Conservation (phyloP, 305 asterid species). For the Salvia sclarea region DNA sequence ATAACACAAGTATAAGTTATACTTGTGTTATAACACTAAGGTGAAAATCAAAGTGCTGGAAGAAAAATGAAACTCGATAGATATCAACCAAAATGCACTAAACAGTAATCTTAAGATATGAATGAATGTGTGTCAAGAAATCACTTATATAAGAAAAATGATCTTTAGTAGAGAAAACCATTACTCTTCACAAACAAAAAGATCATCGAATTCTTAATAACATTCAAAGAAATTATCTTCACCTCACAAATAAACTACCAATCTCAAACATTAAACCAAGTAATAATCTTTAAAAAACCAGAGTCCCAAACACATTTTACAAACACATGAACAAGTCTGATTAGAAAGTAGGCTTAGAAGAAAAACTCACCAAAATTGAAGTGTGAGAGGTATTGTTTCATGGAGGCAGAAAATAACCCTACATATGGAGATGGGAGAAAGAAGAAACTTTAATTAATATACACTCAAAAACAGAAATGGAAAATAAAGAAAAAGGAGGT, state of each 20-base stretch:
- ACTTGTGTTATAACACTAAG: neutral
- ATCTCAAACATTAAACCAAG: neutral
- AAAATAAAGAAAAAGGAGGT: constrained; percentile 29
- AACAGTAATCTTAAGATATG: constrained; percentile 1
- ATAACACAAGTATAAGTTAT: neutral
- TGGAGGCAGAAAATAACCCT: constrained; percentile 34
- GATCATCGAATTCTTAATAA: neutral
- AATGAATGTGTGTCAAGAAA: neutral
- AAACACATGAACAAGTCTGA: too few species aligned
- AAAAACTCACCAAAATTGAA: constrained; percentile 27
- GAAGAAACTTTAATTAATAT: neutral
- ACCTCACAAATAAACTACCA: constrained; percentile 7
- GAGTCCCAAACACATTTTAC: too few species aligned
- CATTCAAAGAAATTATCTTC: constrained; percentile 4
- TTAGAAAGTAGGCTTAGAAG: constrained; percentile 5
- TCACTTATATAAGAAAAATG: neutral
- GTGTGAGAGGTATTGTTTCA: constrained; percentile 16
- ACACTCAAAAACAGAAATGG: neutral
- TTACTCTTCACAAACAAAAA: neutral
- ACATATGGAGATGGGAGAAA: constrained; percentile 27
- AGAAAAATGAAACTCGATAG: neutral
- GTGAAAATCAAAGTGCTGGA: neutral
- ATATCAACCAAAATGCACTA: neutral
- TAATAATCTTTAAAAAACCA: too few species aligned
- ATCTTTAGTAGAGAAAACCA: neutral